These are phyloP conservation scores for Suhomyces ambrosiae DNA, from an alignment of 1,139 yeast species.

Conservation along the genomic window DNA sequence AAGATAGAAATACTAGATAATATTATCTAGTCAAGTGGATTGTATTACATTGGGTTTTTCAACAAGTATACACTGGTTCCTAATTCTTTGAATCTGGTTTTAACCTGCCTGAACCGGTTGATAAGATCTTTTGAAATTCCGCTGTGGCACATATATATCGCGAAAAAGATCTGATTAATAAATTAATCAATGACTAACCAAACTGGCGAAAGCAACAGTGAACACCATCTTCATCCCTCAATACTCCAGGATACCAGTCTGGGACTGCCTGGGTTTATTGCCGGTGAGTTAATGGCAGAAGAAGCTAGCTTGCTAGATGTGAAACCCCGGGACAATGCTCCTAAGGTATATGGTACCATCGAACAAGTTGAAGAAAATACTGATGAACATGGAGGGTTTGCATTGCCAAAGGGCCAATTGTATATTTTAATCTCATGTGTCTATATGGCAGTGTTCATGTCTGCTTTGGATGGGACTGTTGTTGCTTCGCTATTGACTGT, in stretches of 20 bases:
- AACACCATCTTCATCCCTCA: neutral
- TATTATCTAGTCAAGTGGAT: too few species aligned
- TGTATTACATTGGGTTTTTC: too few species aligned
- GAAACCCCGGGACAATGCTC: too few species aligned
- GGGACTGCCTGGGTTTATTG: neutral
- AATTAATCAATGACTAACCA: too few species aligned
- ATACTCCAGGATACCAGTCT: neutral
- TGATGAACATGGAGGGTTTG: constrained; percentile 22
- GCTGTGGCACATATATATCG: too few species aligned
- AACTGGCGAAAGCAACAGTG: too few species aligned
- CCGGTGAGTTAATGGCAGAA: neutral
- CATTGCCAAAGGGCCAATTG: constrained; percentile 36
- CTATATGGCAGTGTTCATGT: constrained; percentile 42
- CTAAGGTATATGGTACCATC: neutral
- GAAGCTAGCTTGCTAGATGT: neutral
- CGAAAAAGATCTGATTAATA: too few species aligned
- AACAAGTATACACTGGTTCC: too few species aligned
- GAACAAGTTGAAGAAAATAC: neutral
- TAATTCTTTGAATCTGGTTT: too few species aligned
- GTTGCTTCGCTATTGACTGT: constrained; percentile 46
- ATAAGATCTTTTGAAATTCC: too few species aligned
- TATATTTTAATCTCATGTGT: constrained; percentile 36
- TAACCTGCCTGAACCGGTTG: too few species aligned
- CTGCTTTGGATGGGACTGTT: constrained; percentile 49
- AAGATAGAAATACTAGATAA: too few species aligned